phyloP scores from a whole-genome alignment of 169 alveolate genomes.

The Plasmodium gonderi region DNA sequence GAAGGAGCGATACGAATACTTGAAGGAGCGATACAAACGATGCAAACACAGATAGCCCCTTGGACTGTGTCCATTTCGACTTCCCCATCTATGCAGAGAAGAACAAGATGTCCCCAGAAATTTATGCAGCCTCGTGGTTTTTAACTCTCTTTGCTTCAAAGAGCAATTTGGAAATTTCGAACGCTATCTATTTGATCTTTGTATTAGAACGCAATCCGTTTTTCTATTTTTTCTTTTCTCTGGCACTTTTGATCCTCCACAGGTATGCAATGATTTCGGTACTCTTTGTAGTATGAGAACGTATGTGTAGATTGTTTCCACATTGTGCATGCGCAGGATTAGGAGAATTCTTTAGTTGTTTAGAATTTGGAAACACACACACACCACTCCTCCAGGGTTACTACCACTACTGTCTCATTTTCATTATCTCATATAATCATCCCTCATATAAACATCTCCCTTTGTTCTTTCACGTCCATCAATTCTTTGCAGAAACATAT shows the following conservation, averaged over 20 bases:
- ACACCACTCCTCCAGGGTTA: neutral
- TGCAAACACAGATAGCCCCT: neutral
- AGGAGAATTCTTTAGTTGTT: neutral
- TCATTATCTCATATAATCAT: neutral
- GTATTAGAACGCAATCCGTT: slow-evolving; percentile 75
- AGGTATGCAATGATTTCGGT: slow-evolving; percentile 36
- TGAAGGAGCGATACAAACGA: neutral
- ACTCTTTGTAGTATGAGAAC: neutral
- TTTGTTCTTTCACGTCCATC: neutral
- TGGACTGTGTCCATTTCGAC: neutral
- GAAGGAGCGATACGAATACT: too few relatives aligned
- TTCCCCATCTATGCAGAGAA: slow-evolving; percentile 43
- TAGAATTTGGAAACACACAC: neutral
- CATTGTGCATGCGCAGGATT: neutral
- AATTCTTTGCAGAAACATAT: slow-evolving; percentile 35
- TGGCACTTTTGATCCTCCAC: slow-evolving; percentile 78
- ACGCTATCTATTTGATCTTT: slow-evolving; percentile 77
- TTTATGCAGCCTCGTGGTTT: slow-evolving; percentile 85
- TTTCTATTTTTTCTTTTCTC: slow-evolving; percentile 78
- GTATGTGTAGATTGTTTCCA: too few relatives aligned
- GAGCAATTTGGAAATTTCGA: slow-evolving; percentile 71
- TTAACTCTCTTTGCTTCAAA: slow-evolving; percentile 82
- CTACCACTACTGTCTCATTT: too few relatives aligned
- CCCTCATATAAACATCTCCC: neutral
- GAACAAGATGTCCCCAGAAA: slow-evolving; percentile 80